phyloP scores from a whole-genome alignment of 192 early-diverging fungal genomes.

The Rhizoclosmatium sp. region DNA sequence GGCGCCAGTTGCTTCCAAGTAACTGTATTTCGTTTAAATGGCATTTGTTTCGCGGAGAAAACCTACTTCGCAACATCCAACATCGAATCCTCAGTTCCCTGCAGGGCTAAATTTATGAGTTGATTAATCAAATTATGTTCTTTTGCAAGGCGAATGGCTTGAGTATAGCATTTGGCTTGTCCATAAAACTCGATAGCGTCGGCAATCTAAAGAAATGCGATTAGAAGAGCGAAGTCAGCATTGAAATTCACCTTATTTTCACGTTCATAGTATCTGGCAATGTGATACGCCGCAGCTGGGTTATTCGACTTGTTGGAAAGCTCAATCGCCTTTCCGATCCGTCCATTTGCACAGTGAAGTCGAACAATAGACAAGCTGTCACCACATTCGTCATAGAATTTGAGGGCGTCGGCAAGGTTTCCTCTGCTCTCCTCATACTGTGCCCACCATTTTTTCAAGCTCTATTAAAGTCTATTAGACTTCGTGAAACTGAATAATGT shows the following conservation, averaged over 20 bases:
- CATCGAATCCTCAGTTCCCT: conserved; percentile 51
- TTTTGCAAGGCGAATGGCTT: conserved; percentile 64
- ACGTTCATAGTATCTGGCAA: conserved; percentile 58
- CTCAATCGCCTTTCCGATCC: conserved; percentile 57
- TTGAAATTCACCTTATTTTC: conserved; percentile 48
- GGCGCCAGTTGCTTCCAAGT: conserved; percentile 47
- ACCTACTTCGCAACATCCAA: conserved; percentile 59
- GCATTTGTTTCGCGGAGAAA: not conserved
- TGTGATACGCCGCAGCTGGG: conserved; percentile 53
- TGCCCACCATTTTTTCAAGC: conserved; percentile 63
- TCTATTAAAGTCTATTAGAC: conserved; percentile 22
- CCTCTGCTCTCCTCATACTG: conserved; percentile 59
- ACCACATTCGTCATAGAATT: conserved; percentile 54
- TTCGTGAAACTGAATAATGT: conserved; percentile 20
- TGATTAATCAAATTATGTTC: conserved; percentile 53
- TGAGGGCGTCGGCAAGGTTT: conserved; percentile 50
- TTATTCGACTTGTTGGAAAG: conserved; percentile 47
- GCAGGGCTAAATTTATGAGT: conserved; percentile 60
- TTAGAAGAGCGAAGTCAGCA: not conserved
- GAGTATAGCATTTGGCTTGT: conserved; percentile 54
- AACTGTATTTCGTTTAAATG: conserved; percentile 28
- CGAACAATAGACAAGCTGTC: conserved; percentile 58
- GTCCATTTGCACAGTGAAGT: conserved; percentile 54
- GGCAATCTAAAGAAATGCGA: conserved; percentile 33
- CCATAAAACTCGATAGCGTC: conserved; percentile 61